These are phyloP conservation scores for Diaporthe sp. DNA, from an alignment of 2,329 filamentous ascomycete species.

Conservation along the genomic window DNA sequence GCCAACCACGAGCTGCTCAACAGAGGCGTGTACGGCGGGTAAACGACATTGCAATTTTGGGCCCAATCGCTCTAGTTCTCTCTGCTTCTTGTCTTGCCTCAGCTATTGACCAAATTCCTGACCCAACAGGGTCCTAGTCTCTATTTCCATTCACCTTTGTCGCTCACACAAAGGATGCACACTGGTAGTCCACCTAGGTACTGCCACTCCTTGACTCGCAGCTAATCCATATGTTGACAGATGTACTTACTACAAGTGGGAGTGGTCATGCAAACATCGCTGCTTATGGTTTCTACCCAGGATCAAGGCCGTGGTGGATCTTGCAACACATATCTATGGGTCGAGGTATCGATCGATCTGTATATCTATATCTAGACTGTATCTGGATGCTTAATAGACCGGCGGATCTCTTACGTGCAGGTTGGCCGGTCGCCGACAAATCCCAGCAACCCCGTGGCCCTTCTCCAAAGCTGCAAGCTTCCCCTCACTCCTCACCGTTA, in stretches of 20 bases:
- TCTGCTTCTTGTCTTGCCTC: not conserved
- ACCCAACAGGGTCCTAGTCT: not conserved
- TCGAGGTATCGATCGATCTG: not conserved
- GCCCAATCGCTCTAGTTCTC: not conserved
- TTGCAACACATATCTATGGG: not conserved
- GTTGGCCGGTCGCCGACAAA: conserved; percentile 1
- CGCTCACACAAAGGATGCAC: not conserved
- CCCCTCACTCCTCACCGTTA: conserved; percentile 23
- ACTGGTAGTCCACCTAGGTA: not conserved
- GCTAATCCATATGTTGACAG: not conserved
- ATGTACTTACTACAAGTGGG: too few relatives aligned
- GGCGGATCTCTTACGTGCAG: conserved; percentile 17
- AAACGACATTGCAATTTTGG: not conserved
- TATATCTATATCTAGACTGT: not conserved
- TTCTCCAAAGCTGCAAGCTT: conserved; percentile 26
- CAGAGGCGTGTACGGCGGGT: conserved; percentile 1
- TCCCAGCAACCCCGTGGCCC: conserved; percentile 16
- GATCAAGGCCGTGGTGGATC: not conserved
- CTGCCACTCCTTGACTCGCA: not conserved
- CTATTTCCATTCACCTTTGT: not conserved
- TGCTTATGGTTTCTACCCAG: not conserved
- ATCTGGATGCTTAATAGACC: conserved; percentile 4
- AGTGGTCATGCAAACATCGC: not conserved
- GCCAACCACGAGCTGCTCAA: conserved; percentile 25
- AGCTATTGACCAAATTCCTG: not conserved